These are phyloP conservation scores for Mollisiaceae sp. DNA, from an alignment of 2,329 filamentous ascomycete species.

Conservation along the genomic window DNA sequence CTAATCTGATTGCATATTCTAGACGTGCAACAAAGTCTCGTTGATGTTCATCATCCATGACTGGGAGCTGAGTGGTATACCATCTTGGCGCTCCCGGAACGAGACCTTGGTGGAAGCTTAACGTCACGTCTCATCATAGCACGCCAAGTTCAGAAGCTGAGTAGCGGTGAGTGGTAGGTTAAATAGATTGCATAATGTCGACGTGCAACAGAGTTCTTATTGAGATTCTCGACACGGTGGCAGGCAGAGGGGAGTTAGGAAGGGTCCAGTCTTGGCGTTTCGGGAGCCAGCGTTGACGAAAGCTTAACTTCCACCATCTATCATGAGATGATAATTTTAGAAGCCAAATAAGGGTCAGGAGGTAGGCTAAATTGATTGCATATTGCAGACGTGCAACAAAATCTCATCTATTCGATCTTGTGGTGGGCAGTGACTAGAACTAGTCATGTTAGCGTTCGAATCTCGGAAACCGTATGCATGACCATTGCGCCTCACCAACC, in stretches of 20 bases:
- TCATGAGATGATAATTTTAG: background rate
- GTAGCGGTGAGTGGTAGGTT: background rate
- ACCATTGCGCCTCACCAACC: too few relatives aligned
- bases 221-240: background rate
- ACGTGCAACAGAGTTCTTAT: background rate
- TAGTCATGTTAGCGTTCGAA: too few relatives aligned
- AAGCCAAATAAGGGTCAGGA: too few relatives aligned
- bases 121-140: too few relatives aligned
- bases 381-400: background rate
- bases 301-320: background rate
- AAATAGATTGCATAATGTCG: background rate
- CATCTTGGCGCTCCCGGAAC: background rate
- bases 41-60: too few relatives aligned
- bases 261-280: background rate
- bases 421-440: too few relatives aligned
- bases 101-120: background rate
- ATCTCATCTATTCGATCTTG: too few relatives aligned
- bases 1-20: too few relatives aligned
- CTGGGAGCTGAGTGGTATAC: background rate
- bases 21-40: too few relatives aligned
- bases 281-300: background rate
- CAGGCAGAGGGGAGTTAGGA: too few relatives aligned
- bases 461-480: too few relatives aligned
- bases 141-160: too few relatives aligned
- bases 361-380: background rate